These are phyloP conservation scores for Microcyclospora tardicrescens DNA, from an alignment of 2,329 filamentous ascomycete genomes.

Conservation along the genomic window DNA sequence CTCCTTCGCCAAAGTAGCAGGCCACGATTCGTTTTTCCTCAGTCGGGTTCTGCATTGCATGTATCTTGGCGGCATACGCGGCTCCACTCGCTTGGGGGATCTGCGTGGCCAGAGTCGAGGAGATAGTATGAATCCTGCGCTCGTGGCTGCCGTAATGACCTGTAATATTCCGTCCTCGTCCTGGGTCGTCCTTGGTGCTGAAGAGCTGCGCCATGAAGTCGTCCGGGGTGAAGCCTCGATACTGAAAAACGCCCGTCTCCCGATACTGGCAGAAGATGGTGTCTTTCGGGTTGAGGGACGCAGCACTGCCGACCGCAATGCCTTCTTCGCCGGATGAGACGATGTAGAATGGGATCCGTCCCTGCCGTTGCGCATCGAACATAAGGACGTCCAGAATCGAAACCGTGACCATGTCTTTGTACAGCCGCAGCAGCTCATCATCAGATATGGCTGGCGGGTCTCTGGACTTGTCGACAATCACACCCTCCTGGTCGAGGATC, in stretches of 20 bases:
- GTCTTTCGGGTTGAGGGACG: conserved; percentile 69
- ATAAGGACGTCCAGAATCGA: conserved; percentile 93
- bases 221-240: conserved; percentile 72
- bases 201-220: conserved; percentile 96
- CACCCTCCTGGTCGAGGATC: conserved; percentile 77
- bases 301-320: conserved; percentile 77
- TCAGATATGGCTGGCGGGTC: conserved; percentile 51
- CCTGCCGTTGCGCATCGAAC: conserved; percentile 94
- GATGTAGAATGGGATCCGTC: conserved; percentile 95
- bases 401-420: conserved; percentile 53
- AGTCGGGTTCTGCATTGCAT: conserved; percentile 58
- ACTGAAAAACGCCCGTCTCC: conserved; percentile 80
- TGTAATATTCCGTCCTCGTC: conserved; percentile 86
- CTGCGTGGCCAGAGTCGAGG: conserved; percentile 75
- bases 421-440: conserved; percentile 47
- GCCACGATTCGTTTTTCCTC: conserved; percentile 56
- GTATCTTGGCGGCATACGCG: conserved; percentile 76
- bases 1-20: conserved; percentile 84
- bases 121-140: conserved; percentile 79
- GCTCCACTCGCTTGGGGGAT: conserved; percentile 79
- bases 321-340: conserved; percentile 89
- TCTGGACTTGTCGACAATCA: conserved; percentile 62
- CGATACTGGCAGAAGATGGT: conserved; percentile 91
- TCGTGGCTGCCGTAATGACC: conserved; percentile 84
- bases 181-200: conserved; percentile 67